Evolutionary conservation across 345 rosid genomes (phyloP).

Genomic region (Euphorbia peplus): DNA sequence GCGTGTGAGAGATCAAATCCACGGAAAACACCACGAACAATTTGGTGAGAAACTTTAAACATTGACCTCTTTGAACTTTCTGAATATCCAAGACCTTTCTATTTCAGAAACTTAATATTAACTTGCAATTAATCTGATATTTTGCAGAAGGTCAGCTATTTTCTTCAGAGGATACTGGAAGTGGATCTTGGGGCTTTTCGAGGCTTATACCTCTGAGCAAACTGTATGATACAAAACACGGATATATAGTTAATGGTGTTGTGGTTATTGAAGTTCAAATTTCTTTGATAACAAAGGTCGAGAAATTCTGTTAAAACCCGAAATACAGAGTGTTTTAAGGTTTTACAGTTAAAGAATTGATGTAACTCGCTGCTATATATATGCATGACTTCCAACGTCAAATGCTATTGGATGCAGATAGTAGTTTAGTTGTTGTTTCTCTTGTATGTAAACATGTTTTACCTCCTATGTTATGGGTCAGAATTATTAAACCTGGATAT

Average conservation of each 20-base stretch:
- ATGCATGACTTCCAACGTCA: no score
- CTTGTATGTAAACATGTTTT: no score
- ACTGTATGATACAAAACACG: neutral
- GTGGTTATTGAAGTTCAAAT: neutral
- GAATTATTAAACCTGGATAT: no score
- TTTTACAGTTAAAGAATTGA: no score
- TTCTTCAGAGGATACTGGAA: neutral
- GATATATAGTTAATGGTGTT: neutral
- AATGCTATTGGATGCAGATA: no score
- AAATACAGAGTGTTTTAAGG: no score
- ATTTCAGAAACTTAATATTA: neutral
- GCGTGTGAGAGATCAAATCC: constrained; percentile 1
- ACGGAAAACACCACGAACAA: neutral
- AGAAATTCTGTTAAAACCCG: neutral
- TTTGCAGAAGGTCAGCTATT: neutral
- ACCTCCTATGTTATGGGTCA: no score
- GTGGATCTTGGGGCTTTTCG: neutral
- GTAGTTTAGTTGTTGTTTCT: no score
- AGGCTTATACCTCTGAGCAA: constrained; percentile 3
- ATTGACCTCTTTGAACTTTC: neutral
- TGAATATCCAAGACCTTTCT: no score
- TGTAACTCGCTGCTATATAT: no score
- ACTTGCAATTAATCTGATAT: neutral
- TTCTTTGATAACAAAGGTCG: neutral
- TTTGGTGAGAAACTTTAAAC: neutral